Evolutionary conservation across 352 stramenopile genomes (phyloP).

Genomic region (Plasmopara halstedii): DNA sequence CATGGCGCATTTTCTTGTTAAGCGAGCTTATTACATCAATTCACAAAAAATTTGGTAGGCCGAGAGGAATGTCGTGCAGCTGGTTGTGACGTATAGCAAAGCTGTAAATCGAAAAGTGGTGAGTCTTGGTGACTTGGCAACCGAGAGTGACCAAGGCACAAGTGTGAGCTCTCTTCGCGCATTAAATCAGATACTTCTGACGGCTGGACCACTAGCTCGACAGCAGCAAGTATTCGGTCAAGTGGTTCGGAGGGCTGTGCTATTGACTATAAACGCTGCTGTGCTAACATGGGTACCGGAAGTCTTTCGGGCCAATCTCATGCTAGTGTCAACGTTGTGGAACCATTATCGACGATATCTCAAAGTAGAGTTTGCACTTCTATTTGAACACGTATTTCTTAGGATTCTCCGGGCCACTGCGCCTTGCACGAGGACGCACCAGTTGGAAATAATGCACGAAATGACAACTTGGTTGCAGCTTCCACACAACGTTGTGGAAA

Average conservation of each 20-base stretch:
- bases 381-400: constrained; percentile 79
- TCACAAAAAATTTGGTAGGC: constrained; percentile 21
- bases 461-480: constrained; percentile 74
- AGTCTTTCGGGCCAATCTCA: constrained; percentile 55
- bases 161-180: constrained; percentile 63
- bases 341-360: constrained; percentile 78
- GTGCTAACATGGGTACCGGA: constrained; percentile 46
- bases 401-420: constrained; percentile 55
- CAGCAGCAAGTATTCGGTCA: constrained; percentile 66
- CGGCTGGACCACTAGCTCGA: constrained; percentile 32
- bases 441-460: constrained; percentile 75
- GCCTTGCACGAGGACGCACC: constrained; percentile 37
- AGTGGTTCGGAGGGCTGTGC: constrained; percentile 67
- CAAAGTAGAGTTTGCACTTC: constrained; percentile 73
- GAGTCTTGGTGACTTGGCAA: constrained; percentile 21
- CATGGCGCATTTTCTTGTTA: neutral
- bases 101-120: constrained; percentile 51
- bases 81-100: constrained; percentile 70
- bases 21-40: neutral
- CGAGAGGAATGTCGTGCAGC: constrained; percentile 62
- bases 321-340: constrained; percentile 70
- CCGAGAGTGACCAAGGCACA: constrained; percentile 43
- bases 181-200: constrained; percentile 64
- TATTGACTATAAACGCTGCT: constrained; percentile 60
- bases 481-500: constrained; percentile 81